Percentiles rank a stretch among this genome's conserved stretches.
These are phyloP conservation scores for Fonsecaea pugnacius DNA, from an alignment of 2,329 filamentous ascomycete species.

Conservation along the genomic window DNA sequence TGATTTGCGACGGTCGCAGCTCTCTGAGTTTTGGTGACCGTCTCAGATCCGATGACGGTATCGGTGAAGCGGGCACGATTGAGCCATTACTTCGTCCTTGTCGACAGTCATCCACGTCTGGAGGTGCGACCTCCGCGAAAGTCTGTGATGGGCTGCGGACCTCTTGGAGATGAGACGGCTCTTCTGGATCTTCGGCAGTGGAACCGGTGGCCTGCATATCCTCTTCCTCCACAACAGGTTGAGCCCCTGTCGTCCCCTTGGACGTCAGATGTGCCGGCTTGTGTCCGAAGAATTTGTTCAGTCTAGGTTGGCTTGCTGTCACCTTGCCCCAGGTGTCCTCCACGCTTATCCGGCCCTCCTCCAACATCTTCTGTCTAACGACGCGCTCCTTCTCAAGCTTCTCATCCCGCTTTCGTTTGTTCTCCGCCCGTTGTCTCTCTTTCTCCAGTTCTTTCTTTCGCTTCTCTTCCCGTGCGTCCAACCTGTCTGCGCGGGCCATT, in stretches of 20 bases:
- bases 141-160: neutral
- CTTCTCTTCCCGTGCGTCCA: slow-evolving; percentile 32
- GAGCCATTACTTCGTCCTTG: neutral
- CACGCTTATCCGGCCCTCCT: slow-evolving; percentile 34
- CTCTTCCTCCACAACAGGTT: neutral
- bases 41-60: neutral
- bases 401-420: slow-evolving; percentile 36
- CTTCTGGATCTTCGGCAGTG: neutral
- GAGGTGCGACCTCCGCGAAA: neutral
- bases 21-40: slow-evolving; percentile 12
- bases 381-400: slow-evolving; percentile 32
- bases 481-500: slow-evolving; percentile 33
- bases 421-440: slow-evolving; percentile 31
- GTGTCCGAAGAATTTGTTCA: slow-evolving; percentile 35
- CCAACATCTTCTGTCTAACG: slow-evolving; percentile 32
- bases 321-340: slow-evolving; percentile 38
- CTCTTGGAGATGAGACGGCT: neutral
- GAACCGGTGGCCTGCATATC: neutral
- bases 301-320: slow-evolving; percentile 34
- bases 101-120: neutral
- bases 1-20: slow-evolving; percentile 16
- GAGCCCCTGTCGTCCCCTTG: slow-evolving; percentile 3
- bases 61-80: neutral
- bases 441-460: slow-evolving; percentile 33
- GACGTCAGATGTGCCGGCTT: neutral